phyloP scores from a whole-genome alignment of 2,329 filamentous ascomycete species.

The Curvularia hawaiiensis region DNA sequence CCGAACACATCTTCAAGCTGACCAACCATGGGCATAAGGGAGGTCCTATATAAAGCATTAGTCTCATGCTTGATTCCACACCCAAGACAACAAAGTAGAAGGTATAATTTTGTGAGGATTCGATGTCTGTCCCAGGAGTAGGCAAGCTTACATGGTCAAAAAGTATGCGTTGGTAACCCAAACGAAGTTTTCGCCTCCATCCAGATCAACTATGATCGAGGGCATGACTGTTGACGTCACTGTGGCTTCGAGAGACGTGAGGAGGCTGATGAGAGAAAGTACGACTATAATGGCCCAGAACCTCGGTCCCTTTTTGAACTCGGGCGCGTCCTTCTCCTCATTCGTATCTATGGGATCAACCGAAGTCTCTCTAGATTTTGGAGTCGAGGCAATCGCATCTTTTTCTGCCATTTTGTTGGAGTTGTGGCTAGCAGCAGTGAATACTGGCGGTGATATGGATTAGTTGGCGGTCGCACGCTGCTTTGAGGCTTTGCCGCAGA shows the following conservation, averaged over 20 bases:
- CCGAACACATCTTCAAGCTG: background rate
- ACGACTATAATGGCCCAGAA: background rate
- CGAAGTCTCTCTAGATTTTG: background rate
- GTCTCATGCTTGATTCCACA: background rate
- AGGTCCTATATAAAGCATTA: background rate
- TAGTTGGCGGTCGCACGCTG: background rate
- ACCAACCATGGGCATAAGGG: background rate
- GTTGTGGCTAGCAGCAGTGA: background rate
- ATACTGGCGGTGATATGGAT: background rate
- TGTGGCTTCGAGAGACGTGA: background rate
- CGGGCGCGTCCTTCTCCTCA: background rate
- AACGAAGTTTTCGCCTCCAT: background rate
- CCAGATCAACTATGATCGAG: background rate
- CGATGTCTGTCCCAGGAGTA: background rate
- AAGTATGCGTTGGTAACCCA: background rate
- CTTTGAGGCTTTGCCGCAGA: background rate
- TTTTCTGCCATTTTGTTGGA: background rate
- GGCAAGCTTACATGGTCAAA: background rate
- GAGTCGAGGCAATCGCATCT: background rate
- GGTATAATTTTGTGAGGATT: too few species aligned
- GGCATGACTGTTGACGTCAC: background rate
- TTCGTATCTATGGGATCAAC: background rate
- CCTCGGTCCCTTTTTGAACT: background rate
- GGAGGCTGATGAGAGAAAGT: background rate
- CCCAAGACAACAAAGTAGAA: too few species aligned